Base-by-base conservation (phyloP, 805 yeast species). In the Yarrowia sp. region DNA sequence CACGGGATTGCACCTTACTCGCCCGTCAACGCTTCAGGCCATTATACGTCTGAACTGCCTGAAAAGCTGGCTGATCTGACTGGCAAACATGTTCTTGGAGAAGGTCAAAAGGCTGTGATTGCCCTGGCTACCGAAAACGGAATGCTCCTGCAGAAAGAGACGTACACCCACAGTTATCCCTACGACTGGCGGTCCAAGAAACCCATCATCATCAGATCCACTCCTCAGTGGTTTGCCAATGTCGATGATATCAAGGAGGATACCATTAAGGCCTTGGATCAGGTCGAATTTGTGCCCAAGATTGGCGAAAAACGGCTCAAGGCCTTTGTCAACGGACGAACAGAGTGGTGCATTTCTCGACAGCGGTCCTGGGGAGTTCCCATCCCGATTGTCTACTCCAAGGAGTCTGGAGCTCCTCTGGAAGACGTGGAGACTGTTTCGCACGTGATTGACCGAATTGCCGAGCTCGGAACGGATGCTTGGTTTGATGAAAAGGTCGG, bases 321-420 rank as follows among this genome's bases (percentile, higher is more conserved):
- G 2, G 85, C 96, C 14, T 95, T 94, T 75, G 84, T 92, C 38
- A 82, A 80, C 22, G 87, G 88, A 63, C 85, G 99, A 78, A 86
- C 87, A 71, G 99, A 95, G 75, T 95, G 99, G 99, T 95, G 99
- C 79, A 92, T 95, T 41, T 93, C 98, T 1, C 83, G 99, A 74
- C 99, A 95, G 77, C 86, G 99, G 72, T 83, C 86, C 19, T 95
- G 99, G 99, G 99, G 99, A 56, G 98, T 95, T 42, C 99, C 99
- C 1, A 90, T 95, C 48, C 98, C 99, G 0, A 95, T 90, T 0
- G 79, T 95, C 9, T 90, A 89, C 78, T 80, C 85, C 56, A 80
- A 79, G 67, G 81, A 81, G 45, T 85, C 90, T 1, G 89, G 86
- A n/a, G 86, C 83, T 61, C 89, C 92, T 0, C 72, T 92, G 11